Percentiles rank a stretch among this genome's conserved stretches.
Conservation (phyloP, 768 basidiomycete species). For the Tulasnella sp. region DNA sequence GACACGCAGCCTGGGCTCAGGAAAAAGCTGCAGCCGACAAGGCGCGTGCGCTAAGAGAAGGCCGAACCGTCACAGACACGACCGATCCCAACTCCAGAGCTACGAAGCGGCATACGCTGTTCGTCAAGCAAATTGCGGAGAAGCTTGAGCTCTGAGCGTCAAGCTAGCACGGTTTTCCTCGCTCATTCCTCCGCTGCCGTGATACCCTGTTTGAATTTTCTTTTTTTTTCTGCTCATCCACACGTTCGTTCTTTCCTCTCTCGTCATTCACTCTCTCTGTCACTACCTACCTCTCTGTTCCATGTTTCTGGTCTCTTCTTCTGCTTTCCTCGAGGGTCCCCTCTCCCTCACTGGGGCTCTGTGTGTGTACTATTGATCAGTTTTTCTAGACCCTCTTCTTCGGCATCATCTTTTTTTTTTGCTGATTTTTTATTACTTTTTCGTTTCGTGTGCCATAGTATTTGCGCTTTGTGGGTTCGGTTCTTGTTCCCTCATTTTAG, state of each 20-base stretch:
- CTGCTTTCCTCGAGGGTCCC: background rate
- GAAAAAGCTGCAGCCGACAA: constrained; percentile 10
- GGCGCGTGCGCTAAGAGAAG: constrained; percentile 13
- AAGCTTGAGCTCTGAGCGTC: constrained; percentile 18
- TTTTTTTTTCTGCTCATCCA: background rate
- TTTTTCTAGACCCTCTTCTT: background rate
- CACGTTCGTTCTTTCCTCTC: background rate
- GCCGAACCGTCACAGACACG: background rate
- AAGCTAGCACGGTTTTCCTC: background rate
- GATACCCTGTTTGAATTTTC: constrained; percentile 5
- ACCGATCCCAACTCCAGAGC: constrained; percentile 44
- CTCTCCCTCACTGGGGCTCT: background rate
- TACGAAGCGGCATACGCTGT: constrained; percentile 73
- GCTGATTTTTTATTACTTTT: constrained; percentile 12
- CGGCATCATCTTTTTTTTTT: constrained; percentile 1
- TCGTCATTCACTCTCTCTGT: background rate
- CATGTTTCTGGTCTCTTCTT: background rate
- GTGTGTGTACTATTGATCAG: background rate
- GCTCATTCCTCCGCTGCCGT: background rate
- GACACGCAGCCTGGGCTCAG: constrained; percentile 52
- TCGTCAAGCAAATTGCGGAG: constrained; percentile 51
- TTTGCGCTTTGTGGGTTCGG: background rate
- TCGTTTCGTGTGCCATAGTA: background rate
- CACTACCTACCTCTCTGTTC: background rate
- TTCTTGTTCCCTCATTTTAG: background rate